Evolutionary conservation across 2,329 filamentous ascomycete species (phyloP), one percentile per base, ranked within the genome.

Genomic region (Trichoderma koningii): DNA sequence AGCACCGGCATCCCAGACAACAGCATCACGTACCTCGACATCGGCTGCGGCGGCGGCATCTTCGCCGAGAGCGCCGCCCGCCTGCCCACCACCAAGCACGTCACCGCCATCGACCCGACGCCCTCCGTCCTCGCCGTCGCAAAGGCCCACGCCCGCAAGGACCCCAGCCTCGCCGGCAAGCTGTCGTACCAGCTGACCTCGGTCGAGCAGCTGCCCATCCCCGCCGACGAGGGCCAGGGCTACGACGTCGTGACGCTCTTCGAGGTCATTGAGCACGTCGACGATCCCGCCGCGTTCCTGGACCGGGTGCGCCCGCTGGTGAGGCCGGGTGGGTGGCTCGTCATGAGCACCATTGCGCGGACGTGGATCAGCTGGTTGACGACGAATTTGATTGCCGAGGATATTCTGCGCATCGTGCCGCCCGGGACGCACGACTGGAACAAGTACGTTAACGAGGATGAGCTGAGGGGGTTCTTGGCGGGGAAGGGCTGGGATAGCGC

Each of bases 41-140:
- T 99, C 66, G 95, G 95, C 70, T 98, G 95, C 77, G 95, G 95
- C 67, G 95, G 94, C 23, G 95, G 95, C 67, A 98, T 98, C 76
- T 97, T 98, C 75, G 93, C 94, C 65, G 95, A 98, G 77, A 90
- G 87, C 19, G 90, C 91, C 0, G 91, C 92, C 1, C 84, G 92
- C 6, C 78, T 93, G 41, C 78, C 84, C 0, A 81, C 79, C 48
- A 91, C 89, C 0, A 73, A 75, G 3, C 83, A 80, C 57, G 91
- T 95, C 3, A 89, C 87, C 0, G 92, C 88, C 53, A 89, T 96
- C 69, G 92, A 96, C 76, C 91, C 92, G 0, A 91, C 89, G 14
- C 83, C 87, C 1, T 86, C 87, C 50, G 90, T 95, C 30, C 82
- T 96, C 9, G 81, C 83, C 65, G 86, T 97, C 62, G 95, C 95